These are phyloP conservation scores for Marasmius sp. DNA, from an alignment of 1,284 basidiomycete genomes.

Conservation along the genomic window DNA sequence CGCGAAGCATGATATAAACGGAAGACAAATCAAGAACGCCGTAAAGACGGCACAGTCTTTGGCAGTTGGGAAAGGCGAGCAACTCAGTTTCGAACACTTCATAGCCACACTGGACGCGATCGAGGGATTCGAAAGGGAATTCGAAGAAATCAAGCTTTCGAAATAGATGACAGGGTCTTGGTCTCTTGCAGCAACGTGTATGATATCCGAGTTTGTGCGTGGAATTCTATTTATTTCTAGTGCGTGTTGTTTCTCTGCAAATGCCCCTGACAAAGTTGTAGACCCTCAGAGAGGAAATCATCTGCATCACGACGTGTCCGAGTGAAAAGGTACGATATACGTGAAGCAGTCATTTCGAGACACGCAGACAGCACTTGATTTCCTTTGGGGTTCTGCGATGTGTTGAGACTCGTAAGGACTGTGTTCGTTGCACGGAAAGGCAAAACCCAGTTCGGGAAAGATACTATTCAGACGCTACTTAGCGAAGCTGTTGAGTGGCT, in stretches of 20 bases:
- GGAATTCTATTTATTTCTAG: no score
- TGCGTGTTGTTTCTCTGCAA: no score
- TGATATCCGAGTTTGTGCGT: no score
- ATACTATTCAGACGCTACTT: no score
- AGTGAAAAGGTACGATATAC: not conserved
- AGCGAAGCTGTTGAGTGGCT: no score
- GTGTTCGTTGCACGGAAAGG: not conserved
- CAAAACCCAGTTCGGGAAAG: constrained; percentile 49
- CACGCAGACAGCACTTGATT: constrained; percentile 31
- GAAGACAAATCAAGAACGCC: constrained; percentile 66
- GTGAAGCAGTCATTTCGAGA: constrained; percentile 15
- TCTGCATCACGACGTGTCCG: not conserved
- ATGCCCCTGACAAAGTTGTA: no score
- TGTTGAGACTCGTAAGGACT: not conserved
- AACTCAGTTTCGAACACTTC: constrained; percentile 46
- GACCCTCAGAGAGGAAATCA: not conserved
- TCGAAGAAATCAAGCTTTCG: constrained; percentile 24
- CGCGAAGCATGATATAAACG: constrained; percentile 51
- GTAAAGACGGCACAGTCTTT: constrained; percentile 59
- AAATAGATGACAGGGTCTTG: not conserved
- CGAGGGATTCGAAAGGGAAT: constrained; percentile 57
- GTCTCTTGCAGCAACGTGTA: no score
- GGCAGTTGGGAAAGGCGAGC: constrained; percentile 46
- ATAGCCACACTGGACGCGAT: constrained; percentile 58
- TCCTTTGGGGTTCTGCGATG: constrained; percentile 26